Base-by-base conservation (phyloP, 1,284 basidiomycete species). In the Moesziomyces globuligerus region DNA sequence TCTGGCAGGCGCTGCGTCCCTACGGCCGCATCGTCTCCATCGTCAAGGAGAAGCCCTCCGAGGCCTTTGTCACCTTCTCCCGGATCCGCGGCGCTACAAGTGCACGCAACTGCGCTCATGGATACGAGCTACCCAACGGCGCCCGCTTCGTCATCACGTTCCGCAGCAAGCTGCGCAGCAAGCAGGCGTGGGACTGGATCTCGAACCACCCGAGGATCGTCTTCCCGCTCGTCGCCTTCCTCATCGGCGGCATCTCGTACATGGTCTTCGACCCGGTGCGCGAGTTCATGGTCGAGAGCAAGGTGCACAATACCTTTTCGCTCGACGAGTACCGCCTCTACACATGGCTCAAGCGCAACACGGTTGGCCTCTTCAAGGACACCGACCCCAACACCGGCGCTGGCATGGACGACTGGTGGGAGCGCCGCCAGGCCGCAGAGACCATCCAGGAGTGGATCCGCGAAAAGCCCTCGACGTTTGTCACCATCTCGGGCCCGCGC, bases 251-350 rank as follows among this genome's bases (percentile, higher is more conserved):
- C 1, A 79, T 98, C 45, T 92, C 91, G 25, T 96, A 95, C 81
- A 90, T 76, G 25, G 87, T 96, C 68, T 96, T 96, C 78, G 93
- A 97, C 79, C 94, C 94, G 1, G 88, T 98, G 29, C 89, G 95
- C 41, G 87, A 89, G 4, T 86, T 94, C 65, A 92, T 90, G 85
- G 88, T 98, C 0, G 87, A 93, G 84, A 89, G 88, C 21, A 91
- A 93, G 76, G 85, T 97, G 75, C 85, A 90, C 52, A 87, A 91
- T 46, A 91, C 91, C 85, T 94, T 96, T 78, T 68, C 65, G 26
- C 50, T 72, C 13, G 53, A 72, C 23, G 62, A 66, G 26, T 66
- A 71, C 18, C 48, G 38, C 20, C 49, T 72, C 36, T 73, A 69
- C 53, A 50, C 52, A 9, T 78, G 73, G 71, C 50, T 78, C 49